These are phyloP conservation scores for Ascocoryne sarcoides DNA, from an alignment of 2,329 filamentous ascomycete species.

Conservation along the genomic window DNA sequence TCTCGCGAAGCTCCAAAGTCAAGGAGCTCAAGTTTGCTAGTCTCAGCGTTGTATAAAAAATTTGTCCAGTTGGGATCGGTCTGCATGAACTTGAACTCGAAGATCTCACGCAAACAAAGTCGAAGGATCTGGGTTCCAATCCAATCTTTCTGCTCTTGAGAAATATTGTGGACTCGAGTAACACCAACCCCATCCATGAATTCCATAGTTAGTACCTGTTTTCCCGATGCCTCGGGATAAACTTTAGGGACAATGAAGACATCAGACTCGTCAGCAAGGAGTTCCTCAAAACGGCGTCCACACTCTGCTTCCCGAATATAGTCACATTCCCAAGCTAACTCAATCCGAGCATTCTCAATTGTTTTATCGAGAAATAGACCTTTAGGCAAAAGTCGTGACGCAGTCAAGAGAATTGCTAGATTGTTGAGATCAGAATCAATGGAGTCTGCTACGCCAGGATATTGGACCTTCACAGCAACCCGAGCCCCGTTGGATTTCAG, in stretches of 20 bases:
- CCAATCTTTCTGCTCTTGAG: constrained; percentile 83
- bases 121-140: constrained; percentile 91
- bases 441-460: constrained; percentile 88
- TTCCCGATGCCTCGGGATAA: constrained; percentile 69
- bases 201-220: constrained; percentile 86
- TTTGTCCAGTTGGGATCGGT: constrained; percentile 99
- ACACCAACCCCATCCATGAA: constrained; percentile 81
- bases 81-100: constrained; percentile 96
- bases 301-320: constrained; percentile 83
- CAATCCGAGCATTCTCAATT: constrained; percentile 85
- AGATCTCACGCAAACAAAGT: constrained; percentile 85
- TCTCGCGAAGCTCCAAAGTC: constrained; percentile 92
- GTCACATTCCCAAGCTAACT: constrained; percentile 96
- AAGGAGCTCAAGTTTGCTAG: constrained; percentile 72
- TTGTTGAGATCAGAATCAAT: constrained; percentile 97
- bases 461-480: constrained; percentile 96
- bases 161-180: constrained; percentile 67
- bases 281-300: constrained; percentile 62
- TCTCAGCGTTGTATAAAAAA: constrained; percentile 76
- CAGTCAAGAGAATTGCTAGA: constrained; percentile 79
- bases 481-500: constrained; percentile 64
- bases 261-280: constrained; percentile 65
- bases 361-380: constrained; percentile 95
- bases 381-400: constrained; percentile 80
- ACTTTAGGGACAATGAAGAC: constrained; percentile 75